phyloP scores from a whole-genome alignment of 768 basidiomycete species.

The Podaxis sp. region DNA sequence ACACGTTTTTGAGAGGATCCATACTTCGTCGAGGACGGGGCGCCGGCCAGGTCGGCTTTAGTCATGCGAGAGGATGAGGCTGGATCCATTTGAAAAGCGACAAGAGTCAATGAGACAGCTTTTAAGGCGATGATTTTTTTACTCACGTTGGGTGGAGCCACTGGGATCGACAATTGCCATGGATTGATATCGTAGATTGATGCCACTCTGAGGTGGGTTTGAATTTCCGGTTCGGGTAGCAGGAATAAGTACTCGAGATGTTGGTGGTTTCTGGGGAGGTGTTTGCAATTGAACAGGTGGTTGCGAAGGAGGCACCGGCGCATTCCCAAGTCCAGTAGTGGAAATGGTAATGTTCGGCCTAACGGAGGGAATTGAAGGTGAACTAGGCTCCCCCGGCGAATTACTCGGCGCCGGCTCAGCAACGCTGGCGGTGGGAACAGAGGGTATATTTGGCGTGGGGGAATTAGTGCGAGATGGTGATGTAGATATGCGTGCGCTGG shows the following conservation, averaged over 20 bases:
- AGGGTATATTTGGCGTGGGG: conserved; percentile 9
- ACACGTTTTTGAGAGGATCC: not conserved
- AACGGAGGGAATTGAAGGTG: not conserved
- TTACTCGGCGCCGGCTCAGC: conserved; percentile 12
- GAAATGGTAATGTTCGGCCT: conserved; percentile 7
- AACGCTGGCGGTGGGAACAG: conserved; percentile 2
- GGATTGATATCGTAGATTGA: conserved; percentile 15
- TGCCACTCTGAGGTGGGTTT: not conserved
- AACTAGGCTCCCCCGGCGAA: not conserved
- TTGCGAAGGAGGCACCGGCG: not conserved
- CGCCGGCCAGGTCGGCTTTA: not conserved
- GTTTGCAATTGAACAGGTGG: not conserved
- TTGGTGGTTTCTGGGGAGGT: not conserved
- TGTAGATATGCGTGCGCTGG: not conserved
- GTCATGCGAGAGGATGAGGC: not conserved
- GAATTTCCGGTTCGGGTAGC: not conserved
- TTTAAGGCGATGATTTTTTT: not conserved
- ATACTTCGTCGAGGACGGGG: not conserved
- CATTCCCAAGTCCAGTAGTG: not conserved
- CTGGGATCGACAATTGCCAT: conserved; percentile 15
- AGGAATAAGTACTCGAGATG: not conserved
- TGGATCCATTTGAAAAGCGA: not conserved
- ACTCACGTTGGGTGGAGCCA: conserved; percentile 3
- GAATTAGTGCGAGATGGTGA: not conserved
- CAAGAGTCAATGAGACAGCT: not conserved